phyloP scores from a whole-genome alignment of 192 early-diverging fungal species.

The Rhizophagus sp. region DNA sequence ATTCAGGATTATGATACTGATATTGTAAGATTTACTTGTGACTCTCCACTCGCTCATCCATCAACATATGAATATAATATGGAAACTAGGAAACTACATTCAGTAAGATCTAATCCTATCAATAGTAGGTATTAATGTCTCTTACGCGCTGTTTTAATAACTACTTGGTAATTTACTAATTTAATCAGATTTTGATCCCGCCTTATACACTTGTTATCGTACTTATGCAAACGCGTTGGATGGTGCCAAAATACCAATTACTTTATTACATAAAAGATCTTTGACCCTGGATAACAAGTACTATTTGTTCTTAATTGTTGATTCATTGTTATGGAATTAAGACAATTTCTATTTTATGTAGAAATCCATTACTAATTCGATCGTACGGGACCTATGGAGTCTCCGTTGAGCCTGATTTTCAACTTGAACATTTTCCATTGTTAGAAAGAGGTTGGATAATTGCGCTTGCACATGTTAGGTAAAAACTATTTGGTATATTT shows the following conservation, averaged over 20 bases:
- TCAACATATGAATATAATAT: conserved; percentile 72
- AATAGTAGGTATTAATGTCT: conserved; percentile 41
- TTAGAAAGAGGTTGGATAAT: conserved; percentile 80
- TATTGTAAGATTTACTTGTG: conserved; percentile 59
- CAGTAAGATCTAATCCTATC: conserved; percentile 48
- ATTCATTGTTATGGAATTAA: neutral
- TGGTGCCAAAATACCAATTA: conserved; percentile 59
- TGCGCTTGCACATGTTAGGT: conserved; percentile 77
- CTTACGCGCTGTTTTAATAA: neutral
- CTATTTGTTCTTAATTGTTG: neutral
- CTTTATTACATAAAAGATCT: conserved; percentile 58
- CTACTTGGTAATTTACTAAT: neutral
- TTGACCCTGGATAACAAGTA: conserved; percentile 47
- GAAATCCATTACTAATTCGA: conserved; percentile 64
- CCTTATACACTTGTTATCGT: conserved; percentile 48
- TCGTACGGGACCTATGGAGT: conserved; percentile 84
- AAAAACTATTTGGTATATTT: neutral
- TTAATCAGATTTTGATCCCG: conserved; percentile 45
- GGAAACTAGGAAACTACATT: conserved; percentile 41
- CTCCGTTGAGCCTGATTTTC: conserved; percentile 74
- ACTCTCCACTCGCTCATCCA: conserved; percentile 65
- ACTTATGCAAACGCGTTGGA: conserved; percentile 49
- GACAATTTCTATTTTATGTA: conserved; percentile 1
- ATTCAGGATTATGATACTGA: conserved; percentile 56
- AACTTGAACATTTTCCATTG: conserved; percentile 72